Evolutionary conservation across 768 basidiomycete species (phyloP).

Genomic region (Candolleomyces efflorescens): DNA sequence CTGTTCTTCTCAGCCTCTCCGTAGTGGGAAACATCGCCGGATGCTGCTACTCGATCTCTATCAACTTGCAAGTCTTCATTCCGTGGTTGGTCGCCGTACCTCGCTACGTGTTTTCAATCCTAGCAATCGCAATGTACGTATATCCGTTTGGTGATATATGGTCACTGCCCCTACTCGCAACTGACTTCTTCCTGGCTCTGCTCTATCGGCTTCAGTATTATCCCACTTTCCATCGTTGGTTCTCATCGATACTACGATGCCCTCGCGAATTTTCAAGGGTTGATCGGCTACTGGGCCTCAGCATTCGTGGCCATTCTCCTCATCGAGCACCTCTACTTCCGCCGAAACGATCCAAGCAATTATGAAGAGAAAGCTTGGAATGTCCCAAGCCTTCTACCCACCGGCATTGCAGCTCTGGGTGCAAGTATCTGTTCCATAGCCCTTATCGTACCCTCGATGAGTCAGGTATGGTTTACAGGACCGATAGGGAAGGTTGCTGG

Average conservation of each 20-base stretch:
- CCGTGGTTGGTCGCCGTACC: conserved; percentile 59
- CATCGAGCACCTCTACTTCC: conserved; percentile 67
- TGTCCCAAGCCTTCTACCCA: conserved; percentile 49
- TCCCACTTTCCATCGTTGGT: conserved; percentile 67
- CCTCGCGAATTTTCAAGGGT: conserved; percentile 69
- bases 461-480: conserved; percentile 74
- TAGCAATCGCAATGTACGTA: conserved; percentile 69
- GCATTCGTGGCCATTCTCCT: conserved; percentile 60
- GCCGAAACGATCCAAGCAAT: conserved; percentile 41
- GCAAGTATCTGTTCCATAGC: conserved; percentile 52
- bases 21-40: conserved; percentile 80
- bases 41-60: conserved; percentile 76
- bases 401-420: conserved; percentile 60
- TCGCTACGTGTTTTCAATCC: conserved; percentile 70
- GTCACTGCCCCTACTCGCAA: too few relatives aligned
- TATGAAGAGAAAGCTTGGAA: conserved; percentile 64
- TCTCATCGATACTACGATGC: conserved; percentile 68
- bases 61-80: conserved; percentile 68
- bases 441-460: conserved; percentile 64
- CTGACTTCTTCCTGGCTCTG: neutral
- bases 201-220: neutral
- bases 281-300: conserved; percentile 68
- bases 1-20: conserved; percentile 75
- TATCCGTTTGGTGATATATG: too few relatives aligned
- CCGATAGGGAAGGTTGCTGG: conserved; percentile 67